Base-by-base conservation (phyloP, 352 stramenopile genomes). In the Globisporangium orthogonon region DNA sequence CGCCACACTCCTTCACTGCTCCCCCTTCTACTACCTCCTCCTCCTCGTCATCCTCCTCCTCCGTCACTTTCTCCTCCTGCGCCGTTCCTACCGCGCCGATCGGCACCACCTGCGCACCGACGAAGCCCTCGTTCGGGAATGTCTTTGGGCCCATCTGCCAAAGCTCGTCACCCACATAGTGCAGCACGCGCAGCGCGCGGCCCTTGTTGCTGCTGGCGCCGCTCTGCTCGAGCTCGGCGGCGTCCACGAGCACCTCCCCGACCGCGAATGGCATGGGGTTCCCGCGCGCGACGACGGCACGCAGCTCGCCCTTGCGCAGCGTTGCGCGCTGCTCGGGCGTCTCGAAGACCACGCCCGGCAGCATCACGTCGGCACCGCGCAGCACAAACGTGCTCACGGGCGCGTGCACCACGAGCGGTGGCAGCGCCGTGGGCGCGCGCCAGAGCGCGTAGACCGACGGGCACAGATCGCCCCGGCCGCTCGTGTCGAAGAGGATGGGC, bases 381-480 rank as follows among this genome's bases (percentile, higher is more conserved):
- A 95, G 61, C 40, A 93, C 74, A 33, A 87, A 95, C 49, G 88
- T 67, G 50, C 85, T 95, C 65, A 91, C 85, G 3, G 82, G 81
- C 11, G 81, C 80, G 54, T 95, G 81, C 39, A 95, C 82, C 33
- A 71, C 56, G 44, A 95, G 56, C 30, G 62, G 52, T 7, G 81
- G 83, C 40, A 94, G 61, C 28, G 91, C 50, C 28, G 66, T 52
- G 0, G 78, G 61, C 4, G 62, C 58, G 1, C 62, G 58, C 85
- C 85, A 95, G 10, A 95, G 55, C 11, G 82, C 72, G 41, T 93
- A 95, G 17, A 93, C 74, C 47, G 63, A 50, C 1, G 43, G 55
- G 18, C 33, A 60, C 30, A 91, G 61, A 5, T 81, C 78, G 37
- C 78, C 78, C 57, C 90, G 91, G 31, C 85, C 85, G 14, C 78